Evolutionary conservation across 306 rosid species (phyloP), one percentile per base, ranked within the genome.

Genomic region (Lathyrus sativus): DNA sequence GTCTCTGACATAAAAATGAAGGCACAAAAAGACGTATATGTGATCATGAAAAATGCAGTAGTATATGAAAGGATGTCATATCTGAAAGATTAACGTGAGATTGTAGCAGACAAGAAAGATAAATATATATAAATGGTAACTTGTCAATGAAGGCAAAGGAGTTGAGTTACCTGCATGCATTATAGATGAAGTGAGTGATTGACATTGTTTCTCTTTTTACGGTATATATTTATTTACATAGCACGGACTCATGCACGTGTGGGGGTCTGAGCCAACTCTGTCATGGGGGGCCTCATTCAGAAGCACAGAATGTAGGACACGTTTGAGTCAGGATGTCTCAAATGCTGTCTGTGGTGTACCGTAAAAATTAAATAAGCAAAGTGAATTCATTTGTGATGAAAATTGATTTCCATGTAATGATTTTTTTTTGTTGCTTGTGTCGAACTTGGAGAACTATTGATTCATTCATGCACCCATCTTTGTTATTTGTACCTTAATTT

Each of bases 11-110:
- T 43, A 42, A 51, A 53, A 76, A 22, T 7, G 39, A 19, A 53
- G 35, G 35, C 59, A 53, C 59, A 53, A 53, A 53, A 53, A 76
- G 71, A 62, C 43, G 6, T 13, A 62, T 42, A 18, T 33, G 38
- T 45, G 62, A 76, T 70, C 14, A 70, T 71, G 76, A 76, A 61
- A 63, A 63, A 2, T 43, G 68, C 68, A 76, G 67, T 51, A 19
- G n/a, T 24, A 53, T 22, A 42, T 66, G 61, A 67, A 78, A 7
- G 9, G 29, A 11, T 44, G 78, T 67, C 78, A 68, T 68, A n/a
- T 77, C 74, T 57, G 39, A 3, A 42, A 71, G 12, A 71, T 71
- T 77, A 77, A 77, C 81, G 74, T 71, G 81, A 65, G 19, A 72
- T n/a, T n/a, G n/a, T 57, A 48, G n/a, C 15, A 39, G 15, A 77